Conservation (phyloP, 2,329 filamentous ascomycete genomes). For the Leptographium flavum region DNA sequence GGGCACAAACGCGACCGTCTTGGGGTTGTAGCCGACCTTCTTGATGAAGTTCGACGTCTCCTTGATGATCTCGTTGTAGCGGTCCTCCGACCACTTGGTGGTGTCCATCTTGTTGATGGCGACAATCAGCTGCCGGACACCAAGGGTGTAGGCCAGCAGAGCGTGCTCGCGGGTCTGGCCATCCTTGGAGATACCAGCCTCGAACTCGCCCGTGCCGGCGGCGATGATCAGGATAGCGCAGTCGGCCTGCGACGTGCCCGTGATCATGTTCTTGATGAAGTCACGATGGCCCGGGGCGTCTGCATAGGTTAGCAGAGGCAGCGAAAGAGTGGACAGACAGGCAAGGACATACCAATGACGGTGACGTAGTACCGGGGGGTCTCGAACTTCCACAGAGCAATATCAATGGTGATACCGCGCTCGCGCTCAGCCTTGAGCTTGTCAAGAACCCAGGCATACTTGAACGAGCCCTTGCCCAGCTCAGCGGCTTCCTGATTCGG, state of each 20-base stretch:
- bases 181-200: constrained; percentile 99
- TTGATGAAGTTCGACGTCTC: constrained; percentile 99
- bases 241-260: constrained; percentile 99
- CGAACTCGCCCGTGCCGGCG: constrained; percentile 99
- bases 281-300: constrained; percentile 99
- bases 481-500: constrained; percentile 78
- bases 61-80: constrained; percentile 99
- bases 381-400: constrained; percentile 99
- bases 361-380: constrained; percentile 96
- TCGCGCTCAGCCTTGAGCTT: constrained; percentile 99
- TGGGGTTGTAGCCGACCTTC: constrained; percentile 99
- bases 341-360: constrained; percentile 63
- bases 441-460: constrained; percentile 99
- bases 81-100: constrained; percentile 91
- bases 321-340: not conserved
- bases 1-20: constrained; percentile 94
- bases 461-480: constrained; percentile 99
- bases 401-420: constrained; percentile 99
- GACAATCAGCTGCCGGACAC: constrained; percentile 99
- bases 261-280: constrained; percentile 99
- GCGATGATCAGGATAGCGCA: constrained; percentile 99
- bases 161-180: constrained; percentile 99
- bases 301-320: constrained; percentile 18
- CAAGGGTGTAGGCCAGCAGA: constrained; percentile 98
- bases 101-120: constrained; percentile 99